Base-by-base conservation (phyloP, 1,284 basidiomycete genomes). In the Stygiomarasmius scandens region DNA sequence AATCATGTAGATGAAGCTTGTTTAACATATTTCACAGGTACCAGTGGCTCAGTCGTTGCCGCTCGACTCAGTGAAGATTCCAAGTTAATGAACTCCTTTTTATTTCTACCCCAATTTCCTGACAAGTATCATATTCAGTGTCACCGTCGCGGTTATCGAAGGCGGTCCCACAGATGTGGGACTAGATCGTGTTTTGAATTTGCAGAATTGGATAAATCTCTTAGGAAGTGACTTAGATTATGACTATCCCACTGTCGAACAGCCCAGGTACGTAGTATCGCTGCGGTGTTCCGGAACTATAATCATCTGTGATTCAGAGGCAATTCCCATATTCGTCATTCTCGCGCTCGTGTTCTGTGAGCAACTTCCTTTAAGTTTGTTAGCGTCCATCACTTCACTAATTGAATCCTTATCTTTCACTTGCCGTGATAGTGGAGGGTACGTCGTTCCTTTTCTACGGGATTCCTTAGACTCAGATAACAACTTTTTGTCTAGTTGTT, bases 221-320 rank as follows among this genome's bases (percentile, higher is more conserved):
- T 16, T 49, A 16, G 48, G 48, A 12, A 19, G 25, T 2, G 48
- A 49, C 6, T 32, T 49, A n/a, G 48, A 49, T 32, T 49, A 49
- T 49, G 48, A 49, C 29, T 49, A 49, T 49, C 48, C 48, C 10
- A 49, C 48, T 16, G 48, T 49, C 22, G 48, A 49, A 32, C 48
- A 49, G 16, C 48, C 48, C 22, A 49, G 48, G 48, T 49, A 14
- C 19, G 16, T 27, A 14, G 3, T 22, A 9, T 16, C 16, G 6
- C n/a, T 23, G 14, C 22, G 19, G 16, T 14, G 11, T 27, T 29
- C 11, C 16, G 32, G 32, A 29, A 41, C 14, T 9, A 12, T 41
- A 41, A 41, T 1, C 20, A 29, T 19, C 29, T 32, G n/a, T 20
- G 20, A 14, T 29, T 6, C 20, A 49, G 48, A 49, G 48, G 48